Conservation (phyloP, 2,329 filamentous ascomycete genomes). For the Aureobasidium subglaciale region DNA sequence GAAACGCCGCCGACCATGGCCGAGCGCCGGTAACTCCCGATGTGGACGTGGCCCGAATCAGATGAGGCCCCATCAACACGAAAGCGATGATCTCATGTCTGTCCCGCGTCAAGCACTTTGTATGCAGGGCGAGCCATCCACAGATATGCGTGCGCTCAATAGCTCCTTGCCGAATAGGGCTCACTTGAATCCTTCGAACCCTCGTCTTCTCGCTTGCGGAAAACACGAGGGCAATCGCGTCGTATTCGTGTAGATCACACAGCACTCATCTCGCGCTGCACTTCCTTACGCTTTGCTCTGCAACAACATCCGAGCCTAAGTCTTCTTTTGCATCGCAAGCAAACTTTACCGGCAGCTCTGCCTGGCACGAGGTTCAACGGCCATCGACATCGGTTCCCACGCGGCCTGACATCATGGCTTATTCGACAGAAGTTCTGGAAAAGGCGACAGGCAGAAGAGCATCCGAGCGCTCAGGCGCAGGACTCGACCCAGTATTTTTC, state of each 20-base stretch:
- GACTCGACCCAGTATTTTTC: too few relatives aligned
- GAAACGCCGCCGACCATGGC: constrained; percentile 1
- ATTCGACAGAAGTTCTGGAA: too few relatives aligned
- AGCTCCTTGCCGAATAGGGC: background rate
- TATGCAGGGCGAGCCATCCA: background rate
- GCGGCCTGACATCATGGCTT: too few relatives aligned
- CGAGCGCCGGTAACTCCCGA: background rate
- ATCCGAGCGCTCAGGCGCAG: too few relatives aligned
- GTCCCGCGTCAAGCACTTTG: background rate
- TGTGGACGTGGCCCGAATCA: background rate
- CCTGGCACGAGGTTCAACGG: too few relatives aligned
- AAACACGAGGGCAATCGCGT: background rate
- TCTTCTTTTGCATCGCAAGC: background rate
- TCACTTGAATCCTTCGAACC: constrained; percentile 3
- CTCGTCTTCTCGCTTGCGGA: background rate
- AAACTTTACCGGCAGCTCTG: too few relatives aligned
- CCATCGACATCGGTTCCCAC: too few relatives aligned
- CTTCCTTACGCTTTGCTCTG: background rate
- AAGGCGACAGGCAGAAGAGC: too few relatives aligned
- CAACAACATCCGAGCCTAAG: background rate
- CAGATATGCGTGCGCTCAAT: background rate
- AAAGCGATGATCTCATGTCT: background rate
- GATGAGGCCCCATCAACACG: background rate
- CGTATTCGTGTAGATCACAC: background rate
- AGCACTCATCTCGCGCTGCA: background rate